Percentiles rank a stretch among this genome's conserved stretches.
phyloP scores from a whole-genome alignment of 2,329 filamentous ascomycete genomes.

The Orbilia brochopaga region DNA sequence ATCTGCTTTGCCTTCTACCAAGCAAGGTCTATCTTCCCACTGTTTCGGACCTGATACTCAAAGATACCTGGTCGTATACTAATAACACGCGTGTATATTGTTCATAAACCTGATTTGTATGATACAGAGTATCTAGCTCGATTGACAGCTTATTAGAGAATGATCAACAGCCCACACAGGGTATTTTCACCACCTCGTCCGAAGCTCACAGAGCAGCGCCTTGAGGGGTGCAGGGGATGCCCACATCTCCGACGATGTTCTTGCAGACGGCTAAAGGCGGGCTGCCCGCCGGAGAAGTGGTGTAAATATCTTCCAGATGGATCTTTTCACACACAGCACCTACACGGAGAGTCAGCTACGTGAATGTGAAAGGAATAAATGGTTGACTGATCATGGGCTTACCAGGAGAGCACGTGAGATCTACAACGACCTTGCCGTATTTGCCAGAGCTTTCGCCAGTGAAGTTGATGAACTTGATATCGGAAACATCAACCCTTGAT shows the following conservation, averaged over 20 bases:
- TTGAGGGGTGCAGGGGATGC: conserved; percentile 40
- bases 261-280: conserved; percentile 54
- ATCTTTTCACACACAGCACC: conserved; percentile 65
- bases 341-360: conserved; percentile 7
- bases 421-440: conserved; percentile 64
- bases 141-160: too few species aligned
- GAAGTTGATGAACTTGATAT: conserved; percentile 67
- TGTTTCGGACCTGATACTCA: too few species aligned
- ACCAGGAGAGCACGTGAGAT: conserved; percentile 65
- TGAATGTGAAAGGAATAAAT: background rate
- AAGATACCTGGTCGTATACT: too few species aligned
- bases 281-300: conserved; percentile 62
- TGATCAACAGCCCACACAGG: too few species aligned
- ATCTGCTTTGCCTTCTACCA: too few species aligned
- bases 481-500: conserved; percentile 66
- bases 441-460: conserved; percentile 66
- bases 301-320: conserved; percentile 64
- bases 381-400: background rate
- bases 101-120: too few species aligned
- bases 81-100: too few species aligned
- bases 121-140: too few species aligned
- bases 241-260: conserved; percentile 63
- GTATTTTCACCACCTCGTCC: too few species aligned
- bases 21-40: too few species aligned
- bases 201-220: conserved; percentile 32